Evolutionary conservation across 1,284 basidiomycete species (phyloP).

Genomic region (Leccinum subrobustum): DNA sequence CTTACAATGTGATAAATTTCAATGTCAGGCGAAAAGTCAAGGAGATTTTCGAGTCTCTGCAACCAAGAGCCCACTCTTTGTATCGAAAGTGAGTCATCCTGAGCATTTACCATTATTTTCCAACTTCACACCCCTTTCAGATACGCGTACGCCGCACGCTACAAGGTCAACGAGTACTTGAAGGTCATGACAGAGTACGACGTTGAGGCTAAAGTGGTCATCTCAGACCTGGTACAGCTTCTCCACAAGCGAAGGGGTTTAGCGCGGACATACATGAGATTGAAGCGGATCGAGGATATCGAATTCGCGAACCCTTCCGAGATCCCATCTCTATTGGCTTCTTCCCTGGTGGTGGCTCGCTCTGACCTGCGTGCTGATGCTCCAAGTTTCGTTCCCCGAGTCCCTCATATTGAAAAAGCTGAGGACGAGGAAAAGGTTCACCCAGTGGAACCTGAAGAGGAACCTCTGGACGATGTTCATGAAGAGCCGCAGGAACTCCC

Average conservation of each 20-base stretch:
- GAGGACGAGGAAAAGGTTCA: conserved; percentile 4
- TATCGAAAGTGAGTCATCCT: conserved; percentile 17
- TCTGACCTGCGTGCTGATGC: conserved; percentile 17
- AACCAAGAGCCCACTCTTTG: background rate
- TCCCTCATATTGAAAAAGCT: background rate
- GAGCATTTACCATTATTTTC: background rate
- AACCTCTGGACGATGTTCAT: conserved; percentile 17
- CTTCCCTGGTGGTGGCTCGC: conserved; percentile 16
- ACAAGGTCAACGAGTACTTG: conserved; percentile 11
- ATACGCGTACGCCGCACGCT: conserved; percentile 12
- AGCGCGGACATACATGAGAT: background rate
- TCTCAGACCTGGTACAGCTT: conserved; percentile 26
- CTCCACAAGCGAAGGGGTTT: conserved; percentile 16
- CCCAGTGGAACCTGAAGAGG: conserved; percentile 10
- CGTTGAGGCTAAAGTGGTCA: conserved; percentile 11
- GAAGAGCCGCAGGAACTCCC: conserved; percentile 18
- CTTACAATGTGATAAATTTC: conserved; percentile 12
- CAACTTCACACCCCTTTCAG: conserved; percentile 5
- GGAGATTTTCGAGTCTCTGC: conserved; percentile 15
- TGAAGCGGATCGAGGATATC: conserved; percentile 20
- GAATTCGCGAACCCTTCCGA: conserved; percentile 19
- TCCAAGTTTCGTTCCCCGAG: conserved; percentile 14
- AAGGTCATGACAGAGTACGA: conserved; percentile 21
- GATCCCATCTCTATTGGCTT: conserved; percentile 19
- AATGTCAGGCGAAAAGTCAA: conserved; percentile 12